Evolutionary conservation across 2,329 filamentous ascomycete species (phyloP).

Genomic region (Beauveria caledonica): DNA sequence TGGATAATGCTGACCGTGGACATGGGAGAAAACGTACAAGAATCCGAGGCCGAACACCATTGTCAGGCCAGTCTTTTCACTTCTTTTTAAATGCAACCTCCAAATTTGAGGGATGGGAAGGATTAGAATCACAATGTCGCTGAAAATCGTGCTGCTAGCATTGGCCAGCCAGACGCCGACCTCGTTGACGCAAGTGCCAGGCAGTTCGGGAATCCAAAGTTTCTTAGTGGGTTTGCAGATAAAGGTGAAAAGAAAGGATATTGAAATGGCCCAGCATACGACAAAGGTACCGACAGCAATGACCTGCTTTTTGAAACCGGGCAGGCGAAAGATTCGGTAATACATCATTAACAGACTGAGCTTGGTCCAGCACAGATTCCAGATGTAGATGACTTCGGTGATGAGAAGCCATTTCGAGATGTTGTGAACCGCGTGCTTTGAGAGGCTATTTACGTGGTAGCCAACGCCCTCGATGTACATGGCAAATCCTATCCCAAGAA

Average conservation of each 20-base stretch:
- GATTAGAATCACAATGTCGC: constrained; percentile 36
- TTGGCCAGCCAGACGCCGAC: constrained; percentile 43
- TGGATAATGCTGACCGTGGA: background rate
- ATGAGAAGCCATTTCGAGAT: constrained; percentile 40
- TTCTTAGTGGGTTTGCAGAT: constrained; percentile 43
- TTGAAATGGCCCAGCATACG: constrained; percentile 38
- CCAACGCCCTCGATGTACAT: constrained; percentile 41
- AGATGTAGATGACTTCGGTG: constrained; percentile 39
- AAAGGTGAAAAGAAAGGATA: constrained; percentile 43
- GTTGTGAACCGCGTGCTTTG: constrained; percentile 28
- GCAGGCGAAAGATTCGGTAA: constrained; percentile 40
- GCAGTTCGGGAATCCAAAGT: constrained; percentile 36
- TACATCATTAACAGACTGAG: constrained; percentile 43
- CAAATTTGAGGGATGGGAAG: constrained; percentile 36
- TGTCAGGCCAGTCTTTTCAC: constrained; percentile 35
- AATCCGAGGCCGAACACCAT: constrained; percentile 36
- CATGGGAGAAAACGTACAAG: constrained; percentile 27
- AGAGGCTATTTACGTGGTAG: constrained; percentile 33
- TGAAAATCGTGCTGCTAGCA: constrained; percentile 37
- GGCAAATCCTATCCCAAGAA: constrained; percentile 39
- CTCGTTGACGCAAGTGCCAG: constrained; percentile 40
- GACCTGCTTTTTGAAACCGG: constrained; percentile 33
- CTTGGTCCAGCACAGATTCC: constrained; percentile 42
- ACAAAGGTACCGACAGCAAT: constrained; percentile 34
- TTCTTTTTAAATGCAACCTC: constrained; percentile 32